These are phyloP conservation scores for Entomortierella beljakovae DNA, from an alignment of 192 early-diverging fungal genomes.

Conservation along the genomic window DNA sequence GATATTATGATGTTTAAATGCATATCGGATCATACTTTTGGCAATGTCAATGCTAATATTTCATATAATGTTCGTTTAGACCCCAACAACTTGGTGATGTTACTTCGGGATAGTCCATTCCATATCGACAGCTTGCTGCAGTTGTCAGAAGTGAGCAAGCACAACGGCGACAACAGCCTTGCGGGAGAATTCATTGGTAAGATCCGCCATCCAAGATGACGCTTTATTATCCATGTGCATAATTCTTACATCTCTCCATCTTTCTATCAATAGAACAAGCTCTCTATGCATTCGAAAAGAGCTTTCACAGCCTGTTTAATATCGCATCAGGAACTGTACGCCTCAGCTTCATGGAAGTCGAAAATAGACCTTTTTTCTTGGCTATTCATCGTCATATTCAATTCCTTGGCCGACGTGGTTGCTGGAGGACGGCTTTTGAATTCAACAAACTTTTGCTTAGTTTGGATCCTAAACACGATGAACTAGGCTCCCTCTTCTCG, in stretches of 20 bases:
- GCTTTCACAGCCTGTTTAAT: slow-evolving; percentile 85
- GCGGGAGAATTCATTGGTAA: slow-evolving; percentile 86
- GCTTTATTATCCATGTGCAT: neutral
- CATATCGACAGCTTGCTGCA: slow-evolving; percentile 91
- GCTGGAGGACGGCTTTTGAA: slow-evolving; percentile 95
- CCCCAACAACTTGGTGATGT: slow-evolving; percentile 74
- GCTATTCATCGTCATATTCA: slow-evolving; percentile 88
- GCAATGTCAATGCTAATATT: neutral
- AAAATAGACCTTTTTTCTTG: slow-evolving; percentile 87
- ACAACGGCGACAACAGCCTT: slow-evolving; percentile 82
- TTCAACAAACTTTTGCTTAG: slow-evolving; percentile 76
- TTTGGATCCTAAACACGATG: slow-evolving; percentile 83
- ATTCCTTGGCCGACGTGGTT: slow-evolving; percentile 87
- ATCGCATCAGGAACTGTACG: slow-evolving; percentile 70
- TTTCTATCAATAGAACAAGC: slow-evolving; percentile 70
- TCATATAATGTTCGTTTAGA: slow-evolving; percentile 46
- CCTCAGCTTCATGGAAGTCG: slow-evolving; percentile 77
- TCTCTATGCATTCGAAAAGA: slow-evolving; percentile 86
- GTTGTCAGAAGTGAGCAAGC: slow-evolving; percentile 86
- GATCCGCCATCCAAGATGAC: neutral
- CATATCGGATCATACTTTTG: neutral
- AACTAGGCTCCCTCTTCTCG: slow-evolving; percentile 77
- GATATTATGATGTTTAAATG: neutral
- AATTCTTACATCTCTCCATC: neutral
- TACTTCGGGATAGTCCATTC: slow-evolving; percentile 84